phyloP scores from a whole-genome alignment of 202 grass and related monocot species.

The Zizania palustris region DNA sequence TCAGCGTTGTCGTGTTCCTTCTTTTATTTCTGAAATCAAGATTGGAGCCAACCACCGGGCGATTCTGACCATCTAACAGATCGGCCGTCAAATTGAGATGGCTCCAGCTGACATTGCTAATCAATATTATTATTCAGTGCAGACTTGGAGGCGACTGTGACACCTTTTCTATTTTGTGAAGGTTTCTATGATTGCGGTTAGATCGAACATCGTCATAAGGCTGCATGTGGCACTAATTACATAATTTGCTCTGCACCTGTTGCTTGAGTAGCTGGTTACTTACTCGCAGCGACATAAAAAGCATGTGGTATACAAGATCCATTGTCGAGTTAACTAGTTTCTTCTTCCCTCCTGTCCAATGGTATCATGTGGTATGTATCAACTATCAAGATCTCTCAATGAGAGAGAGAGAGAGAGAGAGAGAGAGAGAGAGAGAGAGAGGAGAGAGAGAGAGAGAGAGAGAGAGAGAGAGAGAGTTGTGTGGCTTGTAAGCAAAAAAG shows the following conservation, averaged over 20 bases:
- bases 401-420: too few species aligned
- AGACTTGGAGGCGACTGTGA: slow-evolving; percentile 34
- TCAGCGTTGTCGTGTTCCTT: background rate
- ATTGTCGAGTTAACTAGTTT: background rate
- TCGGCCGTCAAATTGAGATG: slow-evolving; percentile 40
- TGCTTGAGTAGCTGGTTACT: background rate
- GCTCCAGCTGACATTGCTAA: slow-evolving; percentile 19
- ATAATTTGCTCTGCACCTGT: slow-evolving; percentile 1
- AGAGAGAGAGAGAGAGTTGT: too few species aligned
- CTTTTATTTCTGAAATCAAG: slow-evolving; percentile 42
- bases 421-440: too few species aligned
- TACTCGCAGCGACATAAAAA: slow-evolving; percentile 2
- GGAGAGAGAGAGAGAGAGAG: too few species aligned
- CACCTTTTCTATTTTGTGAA: slow-evolving; percentile 51
- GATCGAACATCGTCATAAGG: slow-evolving; percentile 44
- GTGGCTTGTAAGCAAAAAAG: background rate
- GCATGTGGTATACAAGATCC: background rate
- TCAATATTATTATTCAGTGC: slow-evolving; percentile 8
- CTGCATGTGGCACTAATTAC: slow-evolving; percentile 38
- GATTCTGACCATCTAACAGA: slow-evolving; percentile 43
- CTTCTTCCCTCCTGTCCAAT: background rate
- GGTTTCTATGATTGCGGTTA: slow-evolving; percentile 55
- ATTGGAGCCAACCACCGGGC: slow-evolving; percentile 42
- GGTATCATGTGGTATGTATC: slow-evolving; percentile 21
- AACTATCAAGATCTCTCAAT: too few species aligned